Evolutionary conservation across 106 monocot species (phyloP), one percentile per base, ranked within the genome.

Genomic region (Dendrobium chrysotoxum): DNA sequence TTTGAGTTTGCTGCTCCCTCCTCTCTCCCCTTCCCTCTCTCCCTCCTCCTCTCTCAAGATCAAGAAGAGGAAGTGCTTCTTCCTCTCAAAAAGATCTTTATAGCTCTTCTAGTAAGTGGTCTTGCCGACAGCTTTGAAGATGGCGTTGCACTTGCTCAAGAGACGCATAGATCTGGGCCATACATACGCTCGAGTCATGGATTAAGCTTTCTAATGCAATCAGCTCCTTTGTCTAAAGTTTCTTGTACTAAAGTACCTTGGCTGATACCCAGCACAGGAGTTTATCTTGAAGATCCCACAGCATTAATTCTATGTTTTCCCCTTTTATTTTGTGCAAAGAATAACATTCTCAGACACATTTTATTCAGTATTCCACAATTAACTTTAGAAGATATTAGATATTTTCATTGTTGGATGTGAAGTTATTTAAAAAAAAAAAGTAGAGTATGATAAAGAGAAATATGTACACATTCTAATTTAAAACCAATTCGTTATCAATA

Each of bases 61-160:
- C n/a, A n/a, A n/a, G n/a, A n/a, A n/a, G n/a, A n/a, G n/a, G n/a
- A n/a, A n/a, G n/a, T n/a, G n/a, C n/a, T n/a, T n/a, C n/a, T n/a
- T n/a, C n/a, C n/a, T n/a, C n/a, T n/a, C n/a, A n/a, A n/a, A n/a
- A n/a, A n/a, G n/a, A n/a, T n/a, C n/a, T n/a, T n/a, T n/a, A n/a
- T n/a, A n/a, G 87, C 98, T 38, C 92, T 98, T 80, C 80, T 98
- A 44, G 98, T 93, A 8, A 84, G 92, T 44, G 89, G 91, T 54
- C 76, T 44, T 35, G 98, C 88, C 4, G 83, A 77, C 50, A 88
- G 46, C 81, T 79, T 98, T 20, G 86, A 78, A 1, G 98, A 98
- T 79, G 98, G 92, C 28, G 82, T 95, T 7, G 84, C 80, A 13
- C 57, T 89, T 66, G 91, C 98, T 78, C 87, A 75, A 65, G 89